Percentiles rank a stretch among this genome's conserved stretches.
Evolutionary conservation across 345 rosid species (phyloP).

Genomic region (Euphorbia peplus): DNA sequence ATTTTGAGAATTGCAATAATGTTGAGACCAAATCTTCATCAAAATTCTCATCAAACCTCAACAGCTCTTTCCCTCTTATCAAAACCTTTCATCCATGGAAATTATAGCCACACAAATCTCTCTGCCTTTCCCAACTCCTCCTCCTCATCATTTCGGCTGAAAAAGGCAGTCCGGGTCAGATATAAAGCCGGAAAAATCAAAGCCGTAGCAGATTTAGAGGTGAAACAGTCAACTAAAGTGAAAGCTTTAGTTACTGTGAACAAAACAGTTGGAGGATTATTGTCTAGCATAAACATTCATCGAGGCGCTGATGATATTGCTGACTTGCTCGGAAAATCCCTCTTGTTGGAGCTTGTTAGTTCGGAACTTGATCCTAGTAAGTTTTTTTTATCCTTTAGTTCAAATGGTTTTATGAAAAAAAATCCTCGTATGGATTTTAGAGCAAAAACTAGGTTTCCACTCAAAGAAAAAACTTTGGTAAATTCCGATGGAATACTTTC

Average conservation of each 20-base stretch:
- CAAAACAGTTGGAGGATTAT: slow-evolving; percentile 25
- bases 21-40: slow-evolving; percentile 32
- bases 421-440: too few species aligned
- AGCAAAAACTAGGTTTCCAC: too few species aligned
- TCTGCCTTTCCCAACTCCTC: slow-evolving; percentile 9
- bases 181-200: too few species aligned
- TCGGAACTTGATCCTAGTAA: slow-evolving; percentile 49
- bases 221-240: slow-evolving; percentile 10
- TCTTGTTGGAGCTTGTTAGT: slow-evolving; percentile 60
- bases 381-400: slow-evolving; percentile 3
- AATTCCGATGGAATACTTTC: too few species aligned
- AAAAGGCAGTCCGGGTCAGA: too few species aligned
- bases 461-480: too few species aligned
- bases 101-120: slow-evolving; percentile 3
- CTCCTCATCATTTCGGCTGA: background rate
- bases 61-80: slow-evolving; percentile 11
- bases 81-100: slow-evolving; percentile 35
- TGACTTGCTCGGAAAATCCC: slow-evolving; percentile 48
- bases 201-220: too few species aligned
- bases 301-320: slow-evolving; percentile 38
- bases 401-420: background rate
- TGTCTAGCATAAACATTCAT: slow-evolving; percentile 29
- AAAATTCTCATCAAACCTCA: background rate
- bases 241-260: slow-evolving; percentile 39
- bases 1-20: slow-evolving; percentile 5